These are phyloP conservation scores for Peronospora belbahrii DNA, from an alignment of 352 stramenopile genomes.

Conservation along the genomic window DNA sequence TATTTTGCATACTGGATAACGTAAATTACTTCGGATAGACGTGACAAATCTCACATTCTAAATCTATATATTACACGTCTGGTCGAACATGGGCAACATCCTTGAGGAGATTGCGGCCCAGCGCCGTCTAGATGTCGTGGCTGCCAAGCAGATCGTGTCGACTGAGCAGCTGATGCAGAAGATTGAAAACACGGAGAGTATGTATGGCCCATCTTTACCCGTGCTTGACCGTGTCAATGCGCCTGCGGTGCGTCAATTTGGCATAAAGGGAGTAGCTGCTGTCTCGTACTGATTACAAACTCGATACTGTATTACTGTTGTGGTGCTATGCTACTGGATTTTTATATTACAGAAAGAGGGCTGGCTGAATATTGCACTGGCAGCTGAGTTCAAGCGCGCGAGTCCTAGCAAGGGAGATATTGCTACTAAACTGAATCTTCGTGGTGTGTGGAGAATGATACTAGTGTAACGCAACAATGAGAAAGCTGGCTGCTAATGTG, in stretches of 20 bases:
- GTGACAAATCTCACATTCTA: too few species aligned
- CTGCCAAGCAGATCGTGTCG: slow-evolving; percentile 38
- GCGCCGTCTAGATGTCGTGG: slow-evolving; percentile 55
- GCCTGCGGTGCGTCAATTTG: slow-evolving; percentile 32
- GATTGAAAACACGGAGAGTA: slow-evolving; percentile 73
- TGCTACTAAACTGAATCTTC: slow-evolving; percentile 55
- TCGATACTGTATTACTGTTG: slow-evolving; percentile 3
- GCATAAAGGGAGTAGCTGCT: neutral
- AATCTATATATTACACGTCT: too few species aligned
- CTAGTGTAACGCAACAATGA: neutral
- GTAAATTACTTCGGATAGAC: too few species aligned
- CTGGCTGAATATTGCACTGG: slow-evolving; percentile 85
- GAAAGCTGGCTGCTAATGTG: slow-evolving; percentile 6
- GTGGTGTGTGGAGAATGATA: slow-evolving; percentile 28
- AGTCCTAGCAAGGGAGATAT: slow-evolving; percentile 97
- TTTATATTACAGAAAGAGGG: slow-evolving; percentile 36
- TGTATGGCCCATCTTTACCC: slow-evolving; percentile 78
- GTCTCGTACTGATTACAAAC: slow-evolving; percentile 4
- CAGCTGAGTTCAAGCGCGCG: slow-evolving; percentile 97
- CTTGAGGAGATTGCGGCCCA: slow-evolving; percentile 73
- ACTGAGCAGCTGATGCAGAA: slow-evolving; percentile 49
- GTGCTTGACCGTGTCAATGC: slow-evolving; percentile 85
- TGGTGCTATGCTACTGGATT: slow-evolving; percentile 1
- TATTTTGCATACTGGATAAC: too few species aligned
- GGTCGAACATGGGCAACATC: slow-evolving; percentile 45